A percentile compares a stretch with the other conserved stretches of the same genome.
Conservation (phyloP, 164 flowering plant species). For the Paratinospora sagittata region DNA sequence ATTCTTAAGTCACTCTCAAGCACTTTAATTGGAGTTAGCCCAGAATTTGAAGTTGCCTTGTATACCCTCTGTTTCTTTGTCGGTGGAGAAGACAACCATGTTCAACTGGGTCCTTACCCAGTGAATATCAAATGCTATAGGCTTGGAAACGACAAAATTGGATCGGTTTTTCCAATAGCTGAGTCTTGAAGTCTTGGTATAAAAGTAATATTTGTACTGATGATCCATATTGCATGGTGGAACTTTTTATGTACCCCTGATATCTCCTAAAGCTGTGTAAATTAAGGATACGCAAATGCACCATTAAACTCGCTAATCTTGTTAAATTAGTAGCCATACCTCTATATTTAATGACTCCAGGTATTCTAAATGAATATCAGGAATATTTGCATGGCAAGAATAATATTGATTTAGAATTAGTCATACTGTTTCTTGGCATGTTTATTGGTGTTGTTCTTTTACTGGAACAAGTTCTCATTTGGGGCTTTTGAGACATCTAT, state of each 20-base stretch:
- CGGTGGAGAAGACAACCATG: conserved; percentile 72
- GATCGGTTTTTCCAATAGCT: conserved; percentile 82
- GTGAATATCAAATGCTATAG: conserved; percentile 94
- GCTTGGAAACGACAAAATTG: conserved; percentile 56
- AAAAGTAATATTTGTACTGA: background rate
- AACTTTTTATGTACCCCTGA: background rate
- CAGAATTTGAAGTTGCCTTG: conserved; percentile 91
- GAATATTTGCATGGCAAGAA: too few relatives aligned
- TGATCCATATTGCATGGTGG: background rate
- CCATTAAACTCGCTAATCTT: background rate
- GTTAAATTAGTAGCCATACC: background rate
- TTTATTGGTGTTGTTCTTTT: too few relatives aligned
- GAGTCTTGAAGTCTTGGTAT: conserved; percentile 23
- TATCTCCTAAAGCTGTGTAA: background rate
- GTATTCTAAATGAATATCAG: too few relatives aligned
- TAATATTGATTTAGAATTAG: too few relatives aligned
- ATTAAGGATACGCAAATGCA: background rate
- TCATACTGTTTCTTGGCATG: too few relatives aligned
- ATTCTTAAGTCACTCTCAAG: conserved; percentile 81
- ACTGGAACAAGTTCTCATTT: too few relatives aligned
- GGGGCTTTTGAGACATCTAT: too few relatives aligned
- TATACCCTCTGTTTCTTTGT: conserved; percentile 73
- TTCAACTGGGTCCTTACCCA: conserved; percentile 77
- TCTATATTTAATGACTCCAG: background rate
- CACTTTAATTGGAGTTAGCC: conserved; percentile 88